These are phyloP conservation scores for Phytophthora foliorum DNA, from an alignment of 352 stramenopile genomes.

Conservation along the genomic window DNA sequence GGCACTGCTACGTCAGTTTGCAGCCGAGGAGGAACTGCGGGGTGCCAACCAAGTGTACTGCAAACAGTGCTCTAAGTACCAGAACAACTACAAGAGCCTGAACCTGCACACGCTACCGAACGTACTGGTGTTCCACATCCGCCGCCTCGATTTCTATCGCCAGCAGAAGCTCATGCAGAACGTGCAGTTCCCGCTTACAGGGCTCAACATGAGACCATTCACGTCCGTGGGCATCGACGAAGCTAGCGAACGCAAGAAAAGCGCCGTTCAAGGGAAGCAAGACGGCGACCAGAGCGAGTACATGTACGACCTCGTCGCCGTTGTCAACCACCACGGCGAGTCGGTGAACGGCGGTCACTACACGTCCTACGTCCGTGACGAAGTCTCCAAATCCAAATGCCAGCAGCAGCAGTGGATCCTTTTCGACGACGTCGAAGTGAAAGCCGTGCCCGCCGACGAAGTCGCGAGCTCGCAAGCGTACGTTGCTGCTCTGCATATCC, in stretches of 20 bases:
- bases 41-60: conserved; percentile 77
- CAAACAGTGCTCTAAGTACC: conserved; percentile 59
- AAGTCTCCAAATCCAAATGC: conserved; percentile 3
- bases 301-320: conserved; percentile 72
- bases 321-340: conserved; percentile 78
- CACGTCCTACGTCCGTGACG: conserved; percentile 58
- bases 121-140: conserved; percentile 81
- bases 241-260: conserved; percentile 29
- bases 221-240: conserved; percentile 32
- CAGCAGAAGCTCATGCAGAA: conserved; percentile 64
- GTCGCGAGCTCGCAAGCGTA: conserved; percentile 70
- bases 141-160: conserved; percentile 76
- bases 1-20: conserved; percentile 58
- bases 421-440: conserved; percentile 68
- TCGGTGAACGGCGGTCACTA: conserved; percentile 79
- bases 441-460: conserved; percentile 40
- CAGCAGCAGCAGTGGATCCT: conserved; percentile 56
- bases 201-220: conserved; percentile 54
- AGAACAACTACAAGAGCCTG: conserved; percentile 69
- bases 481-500: conserved; percentile 8
- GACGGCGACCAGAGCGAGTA: conserved; percentile 34
- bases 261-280: conserved; percentile 6
- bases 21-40: conserved; percentile 62
- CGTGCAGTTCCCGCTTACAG: conserved; percentile 62
- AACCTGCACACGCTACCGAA: conserved; percentile 71